A percentile compares a stretch with the other conserved stretches of the same genome.
These are phyloP conservation scores for Pelargonium citronellum DNA, from an alignment of 441 rosid species.

Conservation along the genomic window DNA sequence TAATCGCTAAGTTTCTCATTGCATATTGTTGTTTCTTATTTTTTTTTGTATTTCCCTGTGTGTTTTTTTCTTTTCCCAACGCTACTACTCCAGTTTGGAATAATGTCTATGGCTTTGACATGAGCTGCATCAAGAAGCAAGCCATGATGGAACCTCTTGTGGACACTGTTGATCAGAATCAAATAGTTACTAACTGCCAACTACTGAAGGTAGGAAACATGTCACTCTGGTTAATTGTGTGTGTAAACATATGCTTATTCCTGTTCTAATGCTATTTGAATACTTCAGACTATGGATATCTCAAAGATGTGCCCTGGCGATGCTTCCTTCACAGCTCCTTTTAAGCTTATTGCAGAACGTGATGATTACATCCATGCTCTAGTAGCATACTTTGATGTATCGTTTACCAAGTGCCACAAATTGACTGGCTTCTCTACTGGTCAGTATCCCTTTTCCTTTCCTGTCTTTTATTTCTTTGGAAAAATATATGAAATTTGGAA, in stretches of 20 bases:
- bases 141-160: conserved; percentile 97
- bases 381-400: conserved; percentile 90
- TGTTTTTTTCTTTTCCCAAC: background rate
- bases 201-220: conserved; percentile 60
- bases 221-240: background rate
- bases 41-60: conserved; percentile 5
- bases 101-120: conserved; percentile 87
- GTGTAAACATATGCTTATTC: background rate
- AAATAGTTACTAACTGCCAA: conserved; percentile 72
- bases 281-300: conserved; percentile 82
- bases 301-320: conserved; percentile 89
- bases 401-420: conserved; percentile 91
- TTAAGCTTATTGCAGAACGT: conserved; percentile 86
- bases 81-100: conserved; percentile 60
- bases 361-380: conserved; percentile 94
- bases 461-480: conserved; percentile 3
- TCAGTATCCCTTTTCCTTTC: conserved; percentile 18
- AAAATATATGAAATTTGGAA: no score
- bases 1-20: background rate
- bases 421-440: conserved; percentile 95
- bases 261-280: conserved; percentile 6
- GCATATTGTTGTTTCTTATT: background rate
- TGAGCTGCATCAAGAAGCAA: conserved; percentile 97
- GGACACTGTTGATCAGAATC: conserved; percentile 87
- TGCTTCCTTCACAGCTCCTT: conserved; percentile 90